A percentile compares a stretch with the other conserved stretches of the same genome.
Evolutionary conservation across 179 eudicot species (phyloP).

Genomic region (Nepenthes alata): DNA sequence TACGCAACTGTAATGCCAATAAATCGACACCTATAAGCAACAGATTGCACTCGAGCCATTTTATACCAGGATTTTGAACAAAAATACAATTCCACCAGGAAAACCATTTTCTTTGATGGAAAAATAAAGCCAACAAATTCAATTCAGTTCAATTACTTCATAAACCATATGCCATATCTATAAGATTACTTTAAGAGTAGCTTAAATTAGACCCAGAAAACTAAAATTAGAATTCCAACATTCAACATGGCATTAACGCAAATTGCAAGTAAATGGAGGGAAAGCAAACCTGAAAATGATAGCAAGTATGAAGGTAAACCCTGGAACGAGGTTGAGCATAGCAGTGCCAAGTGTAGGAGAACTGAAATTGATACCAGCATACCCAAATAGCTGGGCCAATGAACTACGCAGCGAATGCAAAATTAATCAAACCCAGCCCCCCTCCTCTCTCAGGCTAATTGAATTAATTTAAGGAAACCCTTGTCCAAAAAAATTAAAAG

Average conservation of each 20-base stretch:
- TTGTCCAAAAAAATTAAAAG: slow-evolving; percentile 7
- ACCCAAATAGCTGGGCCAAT: slow-evolving; percentile 54
- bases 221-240: too few species aligned
- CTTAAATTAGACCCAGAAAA: too few species aligned
- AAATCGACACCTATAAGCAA: too few species aligned
- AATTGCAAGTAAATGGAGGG: neutral
- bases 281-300: slow-evolving; percentile 56
- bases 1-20: too few species aligned
- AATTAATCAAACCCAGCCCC: neutral
- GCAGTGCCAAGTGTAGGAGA: slow-evolving; percentile 63
- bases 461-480: neutral
- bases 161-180: too few species aligned
- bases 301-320: slow-evolving; percentile 77
- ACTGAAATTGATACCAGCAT: slow-evolving; percentile 53
- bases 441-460: neutral
- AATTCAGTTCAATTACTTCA: too few species aligned
- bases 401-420: slow-evolving; percentile 27
- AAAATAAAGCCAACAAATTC: too few species aligned
- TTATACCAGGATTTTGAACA: too few species aligned
- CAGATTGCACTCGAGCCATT: too few species aligned
- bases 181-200: too few species aligned
- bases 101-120: too few species aligned
- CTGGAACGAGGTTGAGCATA: slow-evolving; percentile 83
- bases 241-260: neutral
- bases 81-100: too few species aligned